Evolutionary conservation across 2,329 filamentous ascomycete genomes (phyloP), one percentile per base, ranked within the genome.

Genomic region (Cladosporium sp.): DNA sequence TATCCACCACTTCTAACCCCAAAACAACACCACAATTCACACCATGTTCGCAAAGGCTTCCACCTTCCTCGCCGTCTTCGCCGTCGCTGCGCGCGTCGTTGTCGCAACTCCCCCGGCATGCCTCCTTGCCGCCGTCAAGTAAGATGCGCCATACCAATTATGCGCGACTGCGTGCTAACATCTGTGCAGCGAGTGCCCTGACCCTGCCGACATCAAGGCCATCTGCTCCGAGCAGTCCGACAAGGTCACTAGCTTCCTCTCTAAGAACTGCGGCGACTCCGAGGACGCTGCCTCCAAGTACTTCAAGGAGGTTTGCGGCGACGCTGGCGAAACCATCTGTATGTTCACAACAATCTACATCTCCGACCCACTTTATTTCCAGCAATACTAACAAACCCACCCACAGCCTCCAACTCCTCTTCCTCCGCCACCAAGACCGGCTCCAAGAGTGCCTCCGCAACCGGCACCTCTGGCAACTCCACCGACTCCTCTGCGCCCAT

Each of bases 101-200:
- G 71, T 74, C 59, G 72, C 74, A n/a, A 66, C 73, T 28, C 76
- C 80, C 47, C 79, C 80, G 28, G 78, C 77, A 56, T 83, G 81
- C 69, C 72, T 83, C 47, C 72, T 83, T 45, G 73, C 72, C 42
- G 79, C 77, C 38, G 73, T 83, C 64, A 80, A 80, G 79, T 81
- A 75, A 63, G 76, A 60, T 14, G n/a, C 25, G 52, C 34, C 37
- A 20, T 25, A 51, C n/a, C 43, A 25, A 38, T 17, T 22, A 45
- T 45, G 17, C 36, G 50, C 43, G 55, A 58, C 42, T 57, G 61
- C 7, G 64, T 19, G 28, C 51, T 59, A 42, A 58, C 55, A 60
- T 11, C 19, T n/a, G 19, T 15, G 34, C 59, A 72, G 69, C 68
- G 69, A 66, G 12, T 67, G 70, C 52, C 59, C 59, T n/a, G 64